Base-by-base conservation (phyloP, 2,329 filamentous ascomycete species). In the Xylaria sp. region DNA sequence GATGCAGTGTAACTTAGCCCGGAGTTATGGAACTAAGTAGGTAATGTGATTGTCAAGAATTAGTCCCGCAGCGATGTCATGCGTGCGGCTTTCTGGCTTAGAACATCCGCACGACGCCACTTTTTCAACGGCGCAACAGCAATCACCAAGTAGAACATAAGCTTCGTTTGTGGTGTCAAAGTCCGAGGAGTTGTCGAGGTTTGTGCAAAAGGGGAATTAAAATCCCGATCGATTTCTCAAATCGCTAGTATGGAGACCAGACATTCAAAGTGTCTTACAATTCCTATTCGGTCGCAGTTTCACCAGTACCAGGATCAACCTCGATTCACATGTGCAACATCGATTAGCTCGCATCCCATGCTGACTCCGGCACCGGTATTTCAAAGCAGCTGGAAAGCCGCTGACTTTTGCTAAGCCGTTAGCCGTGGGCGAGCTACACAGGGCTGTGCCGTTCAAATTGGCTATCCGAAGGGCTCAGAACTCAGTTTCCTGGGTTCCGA, bases 31-130 rank as follows among this genome's bases (percentile, higher is more conserved):
- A n/a, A n/a, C n/a, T n/a, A n/a, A n/a, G n/a, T n/a, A n/a, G n/a
- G 43, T 45, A 25, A n/a, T 6, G 25, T 46, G 6, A 28, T 9
- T n/a, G 4, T 28, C 23, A 2, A 28, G 6, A 31, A 2, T n/a
- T 25, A 3, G n/a, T 9, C 28, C 12, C 14, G 4, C 25, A 15
- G 7, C 5, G 4, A 46, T n/a, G 33, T 25, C 17, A 15, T 51
- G 49, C 47, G 42, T 54, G 49, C n/a, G n/a, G 49, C 42, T 25
- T 54, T 42, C n/a, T 23, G 14, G 33, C 49, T n/a, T 21, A 50
- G 14, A 49, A 49, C 23, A 21, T 33, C 21, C 19, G n/a, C 17
- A n/a, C 9, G 49, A 33, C n/a, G 23, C 40, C 40, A 45, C n/a
- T n/a, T 8, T 11, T 57, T 23, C 7, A 19, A 33, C 9, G 28